Conservation (phyloP, 2,329 filamentous ascomycete genomes). For the Coniella lustricola region DNA sequence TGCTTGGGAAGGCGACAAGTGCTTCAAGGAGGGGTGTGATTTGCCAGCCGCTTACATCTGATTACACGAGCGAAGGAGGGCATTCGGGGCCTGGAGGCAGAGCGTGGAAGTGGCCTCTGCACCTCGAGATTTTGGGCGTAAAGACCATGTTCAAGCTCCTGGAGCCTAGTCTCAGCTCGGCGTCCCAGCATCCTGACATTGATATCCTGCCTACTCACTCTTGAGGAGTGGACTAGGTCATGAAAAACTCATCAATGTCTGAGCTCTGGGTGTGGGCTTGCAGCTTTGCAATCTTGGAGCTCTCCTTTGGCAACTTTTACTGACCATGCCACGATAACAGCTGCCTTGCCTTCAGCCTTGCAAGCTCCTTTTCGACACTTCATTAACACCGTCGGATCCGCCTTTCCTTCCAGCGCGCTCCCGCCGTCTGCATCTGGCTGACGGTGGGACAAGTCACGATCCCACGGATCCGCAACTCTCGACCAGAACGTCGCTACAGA, state of each 20-base stretch:
- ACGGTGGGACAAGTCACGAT: too few species aligned
- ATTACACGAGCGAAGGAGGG: neutral
- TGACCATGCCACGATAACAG: neutral
- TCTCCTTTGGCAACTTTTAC: neutral
- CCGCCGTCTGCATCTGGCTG: too few species aligned
- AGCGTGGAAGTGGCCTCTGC: neutral
- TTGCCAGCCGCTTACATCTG: neutral
- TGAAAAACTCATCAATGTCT: too few species aligned
- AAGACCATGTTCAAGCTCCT: neutral
- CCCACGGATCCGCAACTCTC: too few species aligned
- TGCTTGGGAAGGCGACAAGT: neutral
- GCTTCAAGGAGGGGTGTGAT: neutral
- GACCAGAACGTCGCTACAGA: too few species aligned
- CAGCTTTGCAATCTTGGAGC: neutral
- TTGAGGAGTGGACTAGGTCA: too few species aligned
- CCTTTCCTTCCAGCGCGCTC: neutral
- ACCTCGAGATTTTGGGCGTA: neutral
- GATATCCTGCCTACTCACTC: too few species aligned
- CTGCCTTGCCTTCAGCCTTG: neutral
- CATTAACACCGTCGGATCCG: neutral
- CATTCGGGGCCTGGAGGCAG: neutral
- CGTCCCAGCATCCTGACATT: neutral
- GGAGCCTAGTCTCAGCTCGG: neutral
- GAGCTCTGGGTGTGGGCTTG: too few species aligned
- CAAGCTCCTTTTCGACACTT: too few species aligned